Evolutionary conservation across 2,329 filamentous ascomycete species (phyloP).

Genomic region (Clarireedia hainanense): DNA sequence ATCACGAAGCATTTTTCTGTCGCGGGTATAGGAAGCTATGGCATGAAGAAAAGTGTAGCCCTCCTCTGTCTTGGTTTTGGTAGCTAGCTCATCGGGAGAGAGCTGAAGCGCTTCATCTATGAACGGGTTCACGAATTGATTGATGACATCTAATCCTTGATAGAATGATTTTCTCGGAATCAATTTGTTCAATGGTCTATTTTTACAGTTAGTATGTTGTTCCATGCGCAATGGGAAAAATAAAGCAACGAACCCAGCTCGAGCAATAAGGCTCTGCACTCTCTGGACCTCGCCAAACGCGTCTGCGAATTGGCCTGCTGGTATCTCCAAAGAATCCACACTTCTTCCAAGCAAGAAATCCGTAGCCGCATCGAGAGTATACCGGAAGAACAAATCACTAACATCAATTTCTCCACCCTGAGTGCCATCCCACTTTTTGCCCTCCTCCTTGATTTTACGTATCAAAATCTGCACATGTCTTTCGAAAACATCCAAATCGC

Average conservation of each 20-base stretch:
- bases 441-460: constrained; percentile 52
- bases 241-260: constrained; percentile 44
- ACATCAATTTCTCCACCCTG: constrained; percentile 59
- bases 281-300: constrained; percentile 75
- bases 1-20: constrained; percentile 66
- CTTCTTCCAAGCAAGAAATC: constrained; percentile 78
- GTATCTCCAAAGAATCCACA: constrained; percentile 50
- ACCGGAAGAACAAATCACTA: constrained; percentile 72
- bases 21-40: constrained; percentile 70
- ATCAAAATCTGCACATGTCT: constrained; percentile 69
- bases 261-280: constrained; percentile 59
- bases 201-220: not conserved
- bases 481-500: constrained; percentile 76
- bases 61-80: constrained; percentile 62
- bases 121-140: constrained; percentile 69
- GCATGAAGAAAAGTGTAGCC: constrained; percentile 83
- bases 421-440: constrained; percentile 39
- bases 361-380: constrained; percentile 76
- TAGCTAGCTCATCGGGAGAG: constrained; percentile 61
- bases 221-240: not conserved
- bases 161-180: constrained; percentile 61
- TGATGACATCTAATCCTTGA: constrained; percentile 56
- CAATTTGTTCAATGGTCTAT: constrained; percentile 50
- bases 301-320: constrained; percentile 62
- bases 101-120: constrained; percentile 68